Evolutionary conservation across 2,329 filamentous ascomycete genomes (phyloP), one percentile per base, ranked within the genome.

Genomic region (Penicillium sp.): DNA sequence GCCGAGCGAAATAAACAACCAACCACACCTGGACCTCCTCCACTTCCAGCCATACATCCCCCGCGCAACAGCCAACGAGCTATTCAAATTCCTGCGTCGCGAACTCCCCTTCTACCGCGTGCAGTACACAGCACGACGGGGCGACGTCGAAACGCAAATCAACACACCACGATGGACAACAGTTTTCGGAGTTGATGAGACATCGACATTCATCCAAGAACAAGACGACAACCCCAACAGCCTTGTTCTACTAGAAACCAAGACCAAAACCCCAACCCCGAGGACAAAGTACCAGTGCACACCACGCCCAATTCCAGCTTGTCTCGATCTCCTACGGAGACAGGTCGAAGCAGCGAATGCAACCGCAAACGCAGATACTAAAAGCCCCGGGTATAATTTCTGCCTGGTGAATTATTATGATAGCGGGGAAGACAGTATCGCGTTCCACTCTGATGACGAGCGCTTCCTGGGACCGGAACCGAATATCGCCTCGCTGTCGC

Each of bases 401-500:
- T 89, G 87, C 58, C 80, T 93, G 1, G 88, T 93, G 5, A 93
- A 93, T 68, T 93, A 93, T 75, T 93, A 93, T 68, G 87, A 87
- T n/a, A 84, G 83, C 4, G 89, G 90, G 0, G 78, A 84, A 6
- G 89, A 93, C 70, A 90, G 87, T 63, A 93, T 93, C 48, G 83
- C 86, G 11, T 93, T 88, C 67, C 89, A 93, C 72, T 89, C 86
- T 48, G 90, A 93, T 64, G 89, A 93, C 67, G 90, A 93, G 76
- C 79, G 84, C 6, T 94, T 93, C 64, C 80, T 93, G 0, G 90
- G 89, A 0, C 62, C 75, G 0, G 76, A 87, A 19, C 89, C 90
- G 0, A 83, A 85, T 9, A 92, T 93, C 53, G 89, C 89, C 1
- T 91, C 87, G 0, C 86, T 92, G 66, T 87, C 86, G 1, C 78